Evolutionary conservation across 306 rosid genomes (phyloP).

Genomic region (Lotus japonicus): DNA sequence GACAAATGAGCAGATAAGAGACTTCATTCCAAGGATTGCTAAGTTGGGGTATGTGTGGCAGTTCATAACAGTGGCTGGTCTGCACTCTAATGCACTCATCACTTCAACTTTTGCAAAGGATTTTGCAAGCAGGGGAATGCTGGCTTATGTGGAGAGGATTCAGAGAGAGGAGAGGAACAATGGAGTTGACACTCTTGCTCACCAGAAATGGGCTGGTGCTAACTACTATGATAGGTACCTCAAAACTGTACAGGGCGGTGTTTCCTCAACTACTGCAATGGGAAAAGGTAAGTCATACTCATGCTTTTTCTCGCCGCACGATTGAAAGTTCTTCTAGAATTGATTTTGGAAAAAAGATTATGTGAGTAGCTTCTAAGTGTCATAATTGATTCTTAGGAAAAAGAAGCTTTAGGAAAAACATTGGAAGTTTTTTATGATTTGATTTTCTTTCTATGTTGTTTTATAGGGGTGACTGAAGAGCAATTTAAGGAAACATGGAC

Average conservation of each 20-base stretch:
- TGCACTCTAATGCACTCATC: constrained; percentile 81
- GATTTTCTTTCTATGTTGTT: background rate
- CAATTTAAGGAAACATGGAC: constrained; percentile 93
- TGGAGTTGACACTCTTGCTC: constrained; percentile 93
- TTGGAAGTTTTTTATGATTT: background rate
- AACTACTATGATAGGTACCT: constrained; percentile 87
- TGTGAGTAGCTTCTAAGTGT: too few relatives aligned
- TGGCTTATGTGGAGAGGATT: constrained; percentile 90
- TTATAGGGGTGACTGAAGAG: constrained; percentile 89
- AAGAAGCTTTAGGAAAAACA: background rate
- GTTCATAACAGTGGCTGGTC: constrained; percentile 83
- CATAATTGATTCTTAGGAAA: too few relatives aligned
- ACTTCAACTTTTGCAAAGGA: constrained; percentile 74
- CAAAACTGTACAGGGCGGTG: constrained; percentile 95
- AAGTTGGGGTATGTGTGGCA: constrained; percentile 88
- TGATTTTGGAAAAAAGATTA: too few relatives aligned
- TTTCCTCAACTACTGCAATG: constrained; percentile 97
- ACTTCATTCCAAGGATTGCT: constrained; percentile 81
- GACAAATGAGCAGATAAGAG: constrained; percentile 65
- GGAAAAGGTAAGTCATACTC: constrained; percentile 63
- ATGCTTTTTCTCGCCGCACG: too few relatives aligned
- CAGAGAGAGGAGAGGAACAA: constrained; percentile 94
- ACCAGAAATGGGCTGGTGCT: constrained; percentile 99
- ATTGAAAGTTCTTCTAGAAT: too few relatives aligned
- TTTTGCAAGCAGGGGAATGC: constrained; percentile 77